Base-by-base conservation (phyloP, 805 yeast genomes). In the Cyberlindnera galapagoensis region DNA sequence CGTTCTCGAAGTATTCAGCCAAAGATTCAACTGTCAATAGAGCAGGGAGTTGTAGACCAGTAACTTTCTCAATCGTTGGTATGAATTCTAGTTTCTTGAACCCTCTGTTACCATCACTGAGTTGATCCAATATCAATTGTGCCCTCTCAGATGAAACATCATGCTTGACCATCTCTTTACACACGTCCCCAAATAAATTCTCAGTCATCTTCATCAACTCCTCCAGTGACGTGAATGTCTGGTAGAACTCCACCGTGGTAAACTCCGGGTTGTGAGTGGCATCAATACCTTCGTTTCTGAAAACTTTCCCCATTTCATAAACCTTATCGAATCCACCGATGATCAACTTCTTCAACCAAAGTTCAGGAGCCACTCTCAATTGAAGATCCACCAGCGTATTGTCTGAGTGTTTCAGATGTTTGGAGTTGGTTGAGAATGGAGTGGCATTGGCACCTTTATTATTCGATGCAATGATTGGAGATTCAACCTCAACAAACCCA, bases 261-360 rank as follows among this genome's bases (percentile, higher is more conserved):
- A 88, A 90, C 51, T 90, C 98, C 0, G 96, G 95, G 56, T 90
- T 92, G 54, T 90, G 98, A 0, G 95, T 83, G 2, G 81, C 66
- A 53, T 90, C 98, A 18, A 90, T 67, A 6, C 97, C 95, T 59
- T 92, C 98, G 49, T 92, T 92, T 47, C 98, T 67, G 56, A 88
- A 92, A 28, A 69, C 77, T 33, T 72, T 69, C 1, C 97, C 97
- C 33, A 92, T 73, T 50, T 92, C 97, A 56, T 74, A 92, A 3
- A 92, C 79, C 43, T 72, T 75, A 44, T 88, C 94, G 48, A 88
- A 75, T 2, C 98, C 98, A 7, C 84, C 69, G 21, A 90, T 76
- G 3, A 87, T 71, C 31, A 92, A 59, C 42, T 82, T 71, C 51
- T 92, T 92, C 34, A 92, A 67, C 96, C 96, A 92, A 23, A 92